These are phyloP conservation scores for Rhizopogon roseolus DNA, from an alignment of 768 basidiomycete genomes.

Conservation along the genomic window DNA sequence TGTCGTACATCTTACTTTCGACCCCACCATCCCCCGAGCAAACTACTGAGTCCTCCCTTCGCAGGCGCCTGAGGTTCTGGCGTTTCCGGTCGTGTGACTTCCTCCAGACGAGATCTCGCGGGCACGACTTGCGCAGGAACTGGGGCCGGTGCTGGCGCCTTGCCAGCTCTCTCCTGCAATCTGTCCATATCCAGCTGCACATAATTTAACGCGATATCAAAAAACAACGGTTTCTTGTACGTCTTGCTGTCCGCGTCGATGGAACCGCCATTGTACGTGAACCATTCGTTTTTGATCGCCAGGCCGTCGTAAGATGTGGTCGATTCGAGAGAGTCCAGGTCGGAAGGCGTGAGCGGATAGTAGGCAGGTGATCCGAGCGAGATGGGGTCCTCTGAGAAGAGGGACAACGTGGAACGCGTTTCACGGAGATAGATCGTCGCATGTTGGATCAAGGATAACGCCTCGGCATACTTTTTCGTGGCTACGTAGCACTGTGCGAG, in stretches of 20 bases:
- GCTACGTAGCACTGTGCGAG: conserved; percentile 72
- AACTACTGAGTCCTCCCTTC: conserved; percentile 45
- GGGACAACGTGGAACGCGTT: conserved; percentile 47
- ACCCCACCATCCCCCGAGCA: conserved; percentile 81
- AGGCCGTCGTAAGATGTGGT: conserved; percentile 42
- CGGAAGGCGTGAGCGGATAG: conserved; percentile 46
- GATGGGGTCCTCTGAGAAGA: conserved; percentile 44
- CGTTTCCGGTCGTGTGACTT: conserved; percentile 38
- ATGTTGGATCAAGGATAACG: conserved; percentile 66
- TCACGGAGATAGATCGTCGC: conserved; percentile 74
- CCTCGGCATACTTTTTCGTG: conserved; percentile 68
- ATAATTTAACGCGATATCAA: conserved; percentile 93
- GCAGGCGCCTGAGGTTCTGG: conserved; percentile 43
- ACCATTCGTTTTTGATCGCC: conserved; percentile 71
- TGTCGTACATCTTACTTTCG: conserved; percentile 8
- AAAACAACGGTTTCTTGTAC: conserved; percentile 85
- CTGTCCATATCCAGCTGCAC: conserved; percentile 81
- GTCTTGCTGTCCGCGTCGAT: conserved; percentile 37
- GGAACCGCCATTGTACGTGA: conserved; percentile 68
- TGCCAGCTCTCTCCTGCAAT: conserved; percentile 67
- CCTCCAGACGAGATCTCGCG: conserved; percentile 54
- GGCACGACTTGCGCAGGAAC: conserved; percentile 19
- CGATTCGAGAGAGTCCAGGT: conserved; percentile 50
- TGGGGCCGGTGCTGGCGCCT: conserved; percentile 27
- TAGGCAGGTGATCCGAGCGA: conserved; percentile 38